Evolutionary conservation across 139 green algal species (phyloP).

Genomic region (Penium margaritaceum): DNA sequence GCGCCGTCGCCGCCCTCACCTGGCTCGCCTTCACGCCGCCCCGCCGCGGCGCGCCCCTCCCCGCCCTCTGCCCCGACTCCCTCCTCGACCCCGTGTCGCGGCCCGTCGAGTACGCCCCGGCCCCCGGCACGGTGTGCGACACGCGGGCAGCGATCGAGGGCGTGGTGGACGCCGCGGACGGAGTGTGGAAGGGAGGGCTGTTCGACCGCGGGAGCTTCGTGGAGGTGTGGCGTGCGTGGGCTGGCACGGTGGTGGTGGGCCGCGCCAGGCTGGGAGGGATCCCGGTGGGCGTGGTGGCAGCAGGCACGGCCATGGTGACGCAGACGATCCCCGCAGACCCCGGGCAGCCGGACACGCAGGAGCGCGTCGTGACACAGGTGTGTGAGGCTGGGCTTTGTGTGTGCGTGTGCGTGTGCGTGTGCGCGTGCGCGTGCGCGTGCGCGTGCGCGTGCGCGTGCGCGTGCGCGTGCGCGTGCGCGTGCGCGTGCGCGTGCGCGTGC

Average conservation of each 20-base stretch:
- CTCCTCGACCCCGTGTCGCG: slow-evolving; percentile 63
- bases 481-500: too few species aligned
- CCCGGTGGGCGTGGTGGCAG: slow-evolving; percentile 84
- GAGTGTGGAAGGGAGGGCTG: slow-evolving; percentile 30
- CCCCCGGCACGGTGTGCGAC: slow-evolving; percentile 29
- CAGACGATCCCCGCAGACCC: slow-evolving; percentile 83
- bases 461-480: too few species aligned
- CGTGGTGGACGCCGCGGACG: neutral
- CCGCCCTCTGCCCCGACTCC: slow-evolving; percentile 51
- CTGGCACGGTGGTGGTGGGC: slow-evolving; percentile 82
- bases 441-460: too few species aligned
- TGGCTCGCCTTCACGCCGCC: slow-evolving; percentile 46
- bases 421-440: too few species aligned
- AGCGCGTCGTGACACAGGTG: slow-evolving; percentile 43
- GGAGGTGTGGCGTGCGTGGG: slow-evolving; percentile 65
- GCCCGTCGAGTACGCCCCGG: slow-evolving; percentile 48
- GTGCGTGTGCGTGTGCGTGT: too few species aligned
- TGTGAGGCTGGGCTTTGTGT: too few species aligned
- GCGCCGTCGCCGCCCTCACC: too few species aligned
- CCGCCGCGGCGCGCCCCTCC: slow-evolving; percentile 48
- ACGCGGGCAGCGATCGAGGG: slow-evolving; percentile 29
- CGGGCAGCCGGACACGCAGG: slow-evolving; percentile 58
- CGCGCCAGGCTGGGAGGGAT: slow-evolving; percentile 85
- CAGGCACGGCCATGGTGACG: slow-evolving; percentile 77
- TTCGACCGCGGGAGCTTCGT: slow-evolving; percentile 44